These are phyloP conservation scores for Psilocybe mexicana DNA, from an alignment of 1,284 basidiomycete genomes.

Conservation along the genomic window DNA sequence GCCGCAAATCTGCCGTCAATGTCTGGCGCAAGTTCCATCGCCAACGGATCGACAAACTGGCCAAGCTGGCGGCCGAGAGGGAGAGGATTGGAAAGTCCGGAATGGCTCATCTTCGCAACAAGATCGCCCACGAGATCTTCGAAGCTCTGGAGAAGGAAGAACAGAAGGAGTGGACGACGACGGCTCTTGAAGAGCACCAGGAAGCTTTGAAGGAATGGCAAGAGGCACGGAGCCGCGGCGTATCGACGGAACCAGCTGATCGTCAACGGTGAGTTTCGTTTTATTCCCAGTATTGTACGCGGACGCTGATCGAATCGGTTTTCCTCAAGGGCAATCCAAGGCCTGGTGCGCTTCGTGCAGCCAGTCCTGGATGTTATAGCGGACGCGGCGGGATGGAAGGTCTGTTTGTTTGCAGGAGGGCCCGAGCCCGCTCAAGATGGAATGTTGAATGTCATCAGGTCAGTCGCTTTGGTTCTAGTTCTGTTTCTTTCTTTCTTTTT, in stretches of 20 bases:
- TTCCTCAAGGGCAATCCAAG: no score
- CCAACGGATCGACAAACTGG: constrained; percentile 3
- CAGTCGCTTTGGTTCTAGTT: no score
- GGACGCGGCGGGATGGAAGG: no score
- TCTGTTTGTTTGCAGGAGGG: no score
- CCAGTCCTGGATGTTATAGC: no score
- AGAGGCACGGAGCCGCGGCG: background rate
- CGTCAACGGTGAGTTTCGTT: constrained; percentile 11
- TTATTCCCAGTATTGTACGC: no score
- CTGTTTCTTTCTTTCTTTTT: no score
- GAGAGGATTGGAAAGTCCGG: background rate
- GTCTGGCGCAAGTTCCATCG: constrained; percentile 10
- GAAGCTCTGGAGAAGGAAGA: background rate
- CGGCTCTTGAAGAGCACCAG: background rate
- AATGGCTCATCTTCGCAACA: background rate
- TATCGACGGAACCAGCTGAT: constrained; percentile 6
- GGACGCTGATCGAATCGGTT: no score
- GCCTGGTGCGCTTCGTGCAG: no score
- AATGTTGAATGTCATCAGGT: no score
- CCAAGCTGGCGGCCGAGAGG: background rate
- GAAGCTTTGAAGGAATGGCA: background rate
- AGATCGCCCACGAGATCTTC: constrained; percentile 3
- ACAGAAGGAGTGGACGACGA: background rate
- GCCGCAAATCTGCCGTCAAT: constrained; percentile 8
- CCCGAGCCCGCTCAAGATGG: no score